Evolutionary conservation across 2,329 filamentous ascomycete genomes (phyloP).

Genomic region (Epichloe gansuensis): DNA sequence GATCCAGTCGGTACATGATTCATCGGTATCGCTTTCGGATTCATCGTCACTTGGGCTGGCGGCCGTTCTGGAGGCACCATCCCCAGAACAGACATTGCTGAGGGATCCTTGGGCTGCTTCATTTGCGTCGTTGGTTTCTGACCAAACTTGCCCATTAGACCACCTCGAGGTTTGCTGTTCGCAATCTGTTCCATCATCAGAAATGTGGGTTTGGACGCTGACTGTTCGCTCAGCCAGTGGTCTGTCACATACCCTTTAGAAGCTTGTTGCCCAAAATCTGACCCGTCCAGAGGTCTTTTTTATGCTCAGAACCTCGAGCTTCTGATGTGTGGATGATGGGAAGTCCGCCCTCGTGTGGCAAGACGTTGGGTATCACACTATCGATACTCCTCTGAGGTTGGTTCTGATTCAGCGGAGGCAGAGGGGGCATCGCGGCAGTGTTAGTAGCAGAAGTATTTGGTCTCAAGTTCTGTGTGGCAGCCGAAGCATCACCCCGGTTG

Average conservation of each 20-base stretch:
- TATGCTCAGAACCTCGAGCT: conserved; percentile 15
- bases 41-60: conserved; percentile 14
- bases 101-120: conserved; percentile 32
- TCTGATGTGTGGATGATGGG: conserved; percentile 29
- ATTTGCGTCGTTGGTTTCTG: conserved; percentile 16
- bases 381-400: neutral
- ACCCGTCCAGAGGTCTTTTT: conserved; percentile 31
- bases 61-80: conserved; percentile 33
- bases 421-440: neutral
- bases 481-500: neutral
- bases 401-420: conserved; percentile 3
- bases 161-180: conserved; percentile 18
- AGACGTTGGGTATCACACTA: conserved; percentile 3
- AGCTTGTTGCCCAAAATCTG: conserved; percentile 18
- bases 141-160: conserved; percentile 25
- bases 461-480: neutral
- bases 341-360: conserved; percentile 16
- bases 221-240: neutral
- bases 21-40: conserved; percentile 7
- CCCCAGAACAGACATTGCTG: conserved; percentile 40
- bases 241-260: conserved; percentile 29
- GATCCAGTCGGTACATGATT: conserved; percentile 13
- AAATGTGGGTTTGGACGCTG: conserved; percentile 1
- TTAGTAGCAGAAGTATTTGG: neutral
- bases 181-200: conserved; percentile 21